A percentile compares a stretch with the other conserved stretches of the same genome.
phyloP scores from a whole-genome alignment of 306 rosid species.

The Cyclanthera cordifolia region DNA sequence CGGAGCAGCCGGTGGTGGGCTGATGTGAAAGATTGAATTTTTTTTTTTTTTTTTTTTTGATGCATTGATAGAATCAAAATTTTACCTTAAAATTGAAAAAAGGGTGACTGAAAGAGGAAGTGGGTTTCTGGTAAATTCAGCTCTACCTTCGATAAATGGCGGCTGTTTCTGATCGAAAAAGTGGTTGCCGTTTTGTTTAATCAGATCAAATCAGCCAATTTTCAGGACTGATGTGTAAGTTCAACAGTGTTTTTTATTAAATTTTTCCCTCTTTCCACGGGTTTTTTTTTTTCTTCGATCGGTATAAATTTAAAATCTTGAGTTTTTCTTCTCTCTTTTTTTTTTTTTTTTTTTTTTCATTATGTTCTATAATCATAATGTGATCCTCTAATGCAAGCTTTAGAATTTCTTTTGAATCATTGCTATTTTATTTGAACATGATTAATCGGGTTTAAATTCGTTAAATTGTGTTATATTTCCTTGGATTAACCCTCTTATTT shows the following conservation, averaged over 20 bases:
- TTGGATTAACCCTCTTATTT: not conserved
- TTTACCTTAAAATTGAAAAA: not conserved
- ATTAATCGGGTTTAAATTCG: not conserved
- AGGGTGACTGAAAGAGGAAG: not conserved
- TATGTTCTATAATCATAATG: not conserved
- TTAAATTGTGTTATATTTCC: not conserved
- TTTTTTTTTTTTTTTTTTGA: not conserved
- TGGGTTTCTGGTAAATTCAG: constrained; percentile 5
- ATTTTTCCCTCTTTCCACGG: not conserved
- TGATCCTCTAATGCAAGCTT: not conserved
- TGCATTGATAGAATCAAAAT: not conserved
- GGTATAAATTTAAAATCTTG: not conserved
- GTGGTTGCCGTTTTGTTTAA: constrained; percentile 4
- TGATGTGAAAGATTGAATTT: constrained; percentile 30
- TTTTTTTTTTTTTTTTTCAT: too few relatives aligned
- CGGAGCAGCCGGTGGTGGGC: constrained; percentile 24
- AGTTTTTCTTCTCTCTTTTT: not conserved
- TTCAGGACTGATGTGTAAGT: constrained; percentile 14
- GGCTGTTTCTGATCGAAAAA: constrained; percentile 2
- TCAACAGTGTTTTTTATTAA: constrained; percentile 8
- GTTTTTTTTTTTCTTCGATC: not conserved
- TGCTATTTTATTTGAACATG: not conserved
- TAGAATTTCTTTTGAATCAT: not conserved
- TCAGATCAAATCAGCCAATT: constrained; percentile 15
- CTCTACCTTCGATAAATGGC: constrained; percentile 8